phyloP scores from a whole-genome alignment of 23 red algal species.

The Chondrus crispus region DNA sequence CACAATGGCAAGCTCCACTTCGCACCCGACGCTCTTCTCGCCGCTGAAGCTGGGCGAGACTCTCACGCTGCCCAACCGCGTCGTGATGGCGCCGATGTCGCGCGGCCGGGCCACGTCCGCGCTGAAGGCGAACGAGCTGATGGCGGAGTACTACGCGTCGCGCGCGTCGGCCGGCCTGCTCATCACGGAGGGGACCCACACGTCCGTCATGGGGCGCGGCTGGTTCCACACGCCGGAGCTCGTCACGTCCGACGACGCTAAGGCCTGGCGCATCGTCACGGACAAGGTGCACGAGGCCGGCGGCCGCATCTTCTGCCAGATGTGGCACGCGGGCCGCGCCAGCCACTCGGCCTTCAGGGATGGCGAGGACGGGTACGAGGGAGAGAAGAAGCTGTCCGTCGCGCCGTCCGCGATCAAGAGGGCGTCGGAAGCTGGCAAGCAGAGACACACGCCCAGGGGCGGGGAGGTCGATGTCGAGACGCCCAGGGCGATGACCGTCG shows the following conservation, averaged over 20 bases:
- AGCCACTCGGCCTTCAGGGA: conserved; percentile 69
- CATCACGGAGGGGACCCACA: conserved; percentile 71
- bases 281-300: conserved; percentile 53
- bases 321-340: conserved; percentile 80
- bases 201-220: conserved; percentile 57
- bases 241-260: conserved; percentile 21
- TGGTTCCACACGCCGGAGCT: conserved; percentile 68
- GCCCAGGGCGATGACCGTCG: conserved; percentile 58
- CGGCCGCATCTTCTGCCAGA: conserved; percentile 74
- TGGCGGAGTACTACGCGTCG: conserved; percentile 75
- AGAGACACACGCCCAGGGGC: neutral
- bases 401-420: conserved; percentile 56
- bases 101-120: conserved; percentile 34
- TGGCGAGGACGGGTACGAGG: conserved; percentile 19
- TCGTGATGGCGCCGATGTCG: conserved; percentile 83
- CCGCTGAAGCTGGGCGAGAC: conserved; percentile 26
- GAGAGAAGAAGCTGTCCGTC: conserved; percentile 5
- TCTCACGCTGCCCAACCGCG: conserved; percentile 56
- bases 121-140: conserved; percentile 33
- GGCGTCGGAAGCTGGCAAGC: neutral
- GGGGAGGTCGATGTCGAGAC: conserved; percentile 47
- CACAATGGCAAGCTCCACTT: no score
- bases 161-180: conserved; percentile 58
- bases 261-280: conserved; percentile 52
- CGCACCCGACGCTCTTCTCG: conserved; percentile 34